Evolutionary conservation across 2,329 filamentous ascomycete genomes (phyloP).

Genomic region (Alternaria viburni): DNA sequence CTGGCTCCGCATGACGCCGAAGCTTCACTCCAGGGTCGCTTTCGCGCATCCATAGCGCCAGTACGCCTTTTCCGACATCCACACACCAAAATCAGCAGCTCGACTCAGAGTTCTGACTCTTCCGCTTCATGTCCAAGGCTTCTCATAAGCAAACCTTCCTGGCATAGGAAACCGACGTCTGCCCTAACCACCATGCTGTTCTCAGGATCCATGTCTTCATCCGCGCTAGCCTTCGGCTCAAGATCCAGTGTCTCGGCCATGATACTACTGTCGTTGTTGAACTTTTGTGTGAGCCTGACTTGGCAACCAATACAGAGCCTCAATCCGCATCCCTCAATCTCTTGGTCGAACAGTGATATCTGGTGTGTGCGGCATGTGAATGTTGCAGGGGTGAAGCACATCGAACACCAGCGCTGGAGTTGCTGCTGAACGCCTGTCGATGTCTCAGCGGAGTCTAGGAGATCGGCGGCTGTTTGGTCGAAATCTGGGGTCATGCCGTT

Average conservation of each 20-base stretch:
- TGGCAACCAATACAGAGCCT: conserved; percentile 32
- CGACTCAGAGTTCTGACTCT: not conserved
- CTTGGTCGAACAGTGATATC: conserved; percentile 6
- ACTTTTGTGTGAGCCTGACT: conserved; percentile 10
- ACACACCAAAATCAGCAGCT: not conserved
- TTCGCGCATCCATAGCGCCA: not conserved
- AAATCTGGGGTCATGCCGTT: conserved; percentile 1
- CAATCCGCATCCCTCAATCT: conserved; percentile 34
- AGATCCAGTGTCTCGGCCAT: conserved; percentile 26
- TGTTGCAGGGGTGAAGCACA: conserved; percentile 36
- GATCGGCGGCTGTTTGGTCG: conserved; percentile 11
- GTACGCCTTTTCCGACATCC: not conserved
- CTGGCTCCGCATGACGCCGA: not conserved
- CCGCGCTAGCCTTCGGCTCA: conserved; percentile 23
- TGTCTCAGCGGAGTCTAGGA: conserved; percentile 15
- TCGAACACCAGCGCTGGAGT: conserved; percentile 36
- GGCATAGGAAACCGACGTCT: conserved; percentile 36
- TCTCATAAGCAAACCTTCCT: conserved; percentile 29
- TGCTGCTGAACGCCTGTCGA: conserved; percentile 14
- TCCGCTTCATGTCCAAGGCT: conserved; percentile 5
- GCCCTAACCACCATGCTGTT: conserved; percentile 18
- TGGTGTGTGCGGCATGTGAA: conserved; percentile 19
- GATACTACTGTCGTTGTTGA: conserved; percentile 9
- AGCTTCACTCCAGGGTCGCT: not conserved
- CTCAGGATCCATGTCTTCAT: not conserved